Evolutionary conservation across 306 rosid species (phyloP).

Genomic region (Cicer pinnatifidum): DNA sequence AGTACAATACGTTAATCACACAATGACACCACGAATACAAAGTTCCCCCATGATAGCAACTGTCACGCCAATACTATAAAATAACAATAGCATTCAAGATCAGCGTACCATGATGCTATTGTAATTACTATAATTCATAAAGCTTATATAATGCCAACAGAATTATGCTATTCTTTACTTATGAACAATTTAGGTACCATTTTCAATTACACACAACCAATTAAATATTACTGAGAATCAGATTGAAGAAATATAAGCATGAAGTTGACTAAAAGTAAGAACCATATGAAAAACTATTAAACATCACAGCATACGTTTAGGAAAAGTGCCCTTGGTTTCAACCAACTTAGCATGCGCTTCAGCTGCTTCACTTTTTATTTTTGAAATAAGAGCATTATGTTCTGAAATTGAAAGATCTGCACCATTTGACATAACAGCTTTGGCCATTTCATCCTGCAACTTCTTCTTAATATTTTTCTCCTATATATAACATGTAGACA

Average conservation of each 20-base stretch:
- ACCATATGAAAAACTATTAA: conserved; percentile 9
- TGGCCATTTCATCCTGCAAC: conserved; percentile 49
- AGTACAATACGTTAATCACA: background rate
- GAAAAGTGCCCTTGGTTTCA: conserved; percentile 48
- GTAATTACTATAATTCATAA: background rate
- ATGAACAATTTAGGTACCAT: background rate
- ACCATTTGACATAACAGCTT: conserved; percentile 46
- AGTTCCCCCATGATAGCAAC: background rate
- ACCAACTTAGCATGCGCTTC: conserved; percentile 61
- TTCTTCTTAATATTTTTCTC: conserved; percentile 39
- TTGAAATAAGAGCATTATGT: conserved; percentile 43
- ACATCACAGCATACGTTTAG: conserved; percentile 55
- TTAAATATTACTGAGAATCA: conserved; percentile 10
- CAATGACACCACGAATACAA: background rate
- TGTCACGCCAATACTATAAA: background rate
- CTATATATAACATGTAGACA: conserved; percentile 39
- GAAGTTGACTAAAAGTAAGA: conserved; percentile 7
- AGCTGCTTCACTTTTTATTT: conserved; percentile 60
- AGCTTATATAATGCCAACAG: background rate
- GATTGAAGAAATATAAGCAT: background rate
- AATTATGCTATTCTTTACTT: conserved; percentile 7
- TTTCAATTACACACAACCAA: conserved; percentile 6
- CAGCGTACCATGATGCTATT: background rate
- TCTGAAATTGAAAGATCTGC: conserved; percentile 30
- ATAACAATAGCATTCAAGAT: background rate